A percentile compares a stretch with the other conserved stretches of the same genome.
Conservation (phyloP, 208 protist species). For the Leishmania arabica region DNA sequence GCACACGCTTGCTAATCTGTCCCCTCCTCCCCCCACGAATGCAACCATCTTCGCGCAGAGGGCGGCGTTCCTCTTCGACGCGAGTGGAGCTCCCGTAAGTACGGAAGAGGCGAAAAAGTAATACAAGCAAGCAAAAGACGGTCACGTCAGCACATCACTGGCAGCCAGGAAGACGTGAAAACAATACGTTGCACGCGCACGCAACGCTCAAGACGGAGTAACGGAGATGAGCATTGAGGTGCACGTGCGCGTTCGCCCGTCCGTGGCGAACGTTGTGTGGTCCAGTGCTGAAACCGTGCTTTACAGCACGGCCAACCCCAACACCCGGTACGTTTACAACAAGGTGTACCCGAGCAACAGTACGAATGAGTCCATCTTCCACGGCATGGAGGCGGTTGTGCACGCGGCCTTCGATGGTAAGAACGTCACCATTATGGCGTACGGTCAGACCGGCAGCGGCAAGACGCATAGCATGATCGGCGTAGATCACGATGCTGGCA, state of each 20-base stretch:
- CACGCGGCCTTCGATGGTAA: slow-evolving; percentile 76
- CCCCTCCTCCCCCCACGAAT: not conserved
- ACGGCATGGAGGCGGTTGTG: slow-evolving; percentile 76
- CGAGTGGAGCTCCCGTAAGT: not conserved
- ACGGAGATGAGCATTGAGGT: slow-evolving; percentile 84
- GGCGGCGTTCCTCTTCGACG: not conserved
- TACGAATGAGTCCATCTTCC: slow-evolving; percentile 81
- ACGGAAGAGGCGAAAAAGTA: not conserved
- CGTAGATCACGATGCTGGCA: slow-evolving; percentile 43
- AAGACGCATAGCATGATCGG: slow-evolving; percentile 93
- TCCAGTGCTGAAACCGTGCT: slow-evolving; percentile 84
- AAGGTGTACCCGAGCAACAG: slow-evolving; percentile 83
- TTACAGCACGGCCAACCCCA: slow-evolving; percentile 79
- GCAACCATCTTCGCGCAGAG: not conserved
- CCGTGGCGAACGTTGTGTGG: slow-evolving; percentile 66
- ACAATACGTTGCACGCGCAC: not conserved
- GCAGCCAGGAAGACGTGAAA: not conserved
- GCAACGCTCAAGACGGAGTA: not conserved
- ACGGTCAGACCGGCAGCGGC: slow-evolving; percentile 93
- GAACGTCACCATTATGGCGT: slow-evolving; percentile 85
- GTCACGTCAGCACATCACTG: not conserved
- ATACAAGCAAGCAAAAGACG: not conserved
- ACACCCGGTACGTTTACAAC: slow-evolving; percentile 84
- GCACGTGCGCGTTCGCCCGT: slow-evolving; percentile 82
- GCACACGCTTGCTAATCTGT: not conserved